These are phyloP conservation scores for Elongisporangium undulatum DNA, from an alignment of 352 stramenopile species.

Conservation along the genomic window DNA sequence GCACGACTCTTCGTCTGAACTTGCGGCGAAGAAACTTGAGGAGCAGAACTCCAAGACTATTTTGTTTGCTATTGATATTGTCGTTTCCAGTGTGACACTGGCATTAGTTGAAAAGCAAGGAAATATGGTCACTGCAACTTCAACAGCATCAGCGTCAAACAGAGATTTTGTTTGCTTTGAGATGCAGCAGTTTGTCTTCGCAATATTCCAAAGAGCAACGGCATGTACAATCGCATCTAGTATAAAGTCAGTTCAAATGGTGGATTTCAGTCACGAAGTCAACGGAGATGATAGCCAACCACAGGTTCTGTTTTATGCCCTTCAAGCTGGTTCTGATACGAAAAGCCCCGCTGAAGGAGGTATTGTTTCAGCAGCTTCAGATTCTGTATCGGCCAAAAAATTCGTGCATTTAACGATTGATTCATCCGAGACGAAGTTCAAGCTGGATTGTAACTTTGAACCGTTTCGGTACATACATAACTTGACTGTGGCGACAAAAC, in stretches of 20 bases:
- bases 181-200: constrained; percentile 57
- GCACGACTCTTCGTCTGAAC: constrained; percentile 38
- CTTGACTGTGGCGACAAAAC: constrained; percentile 50
- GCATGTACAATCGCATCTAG: constrained; percentile 47
- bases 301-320: constrained; percentile 14
- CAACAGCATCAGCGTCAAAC: constrained; percentile 4
- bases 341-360: not conserved
- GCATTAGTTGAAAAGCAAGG: constrained; percentile 24
- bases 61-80: constrained; percentile 59
- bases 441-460: constrained; percentile 49
- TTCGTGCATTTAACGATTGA: constrained; percentile 61
- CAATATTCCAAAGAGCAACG: constrained; percentile 52
- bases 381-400: constrained; percentile 10
- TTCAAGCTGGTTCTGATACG: not conserved
- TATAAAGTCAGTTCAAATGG: constrained; percentile 58
- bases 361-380: constrained; percentile 2
- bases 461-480: constrained; percentile 75
- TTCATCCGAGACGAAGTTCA: constrained; percentile 44
- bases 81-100: constrained; percentile 50
- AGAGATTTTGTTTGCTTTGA: constrained; percentile 72
- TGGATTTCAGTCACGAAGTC: constrained; percentile 52
- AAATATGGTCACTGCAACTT: constrained; percentile 1
- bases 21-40: constrained; percentile 38
- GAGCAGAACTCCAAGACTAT: constrained; percentile 50
- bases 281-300: constrained; percentile 6